Percentiles rank a stretch among this genome's conserved stretches.
These are phyloP conservation scores for Cardiospermum halicacabum DNA, from an alignment of 345 rosid genomes.

Conservation along the genomic window DNA sequence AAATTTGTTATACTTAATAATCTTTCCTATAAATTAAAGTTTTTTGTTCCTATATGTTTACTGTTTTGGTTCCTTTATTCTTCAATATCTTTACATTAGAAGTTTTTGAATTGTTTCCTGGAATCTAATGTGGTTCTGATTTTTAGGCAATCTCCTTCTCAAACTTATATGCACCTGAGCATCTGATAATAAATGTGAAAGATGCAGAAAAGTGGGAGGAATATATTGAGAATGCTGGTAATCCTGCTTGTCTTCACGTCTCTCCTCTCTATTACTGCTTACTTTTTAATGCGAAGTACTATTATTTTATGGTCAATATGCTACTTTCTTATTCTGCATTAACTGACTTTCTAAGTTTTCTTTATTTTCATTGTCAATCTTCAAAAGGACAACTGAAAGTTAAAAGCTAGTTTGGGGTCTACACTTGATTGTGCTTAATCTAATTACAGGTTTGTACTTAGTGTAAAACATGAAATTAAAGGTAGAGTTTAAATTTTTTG, in stretches of 20 bases:
- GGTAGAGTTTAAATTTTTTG: neutral
- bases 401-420: neutral
- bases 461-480: no score
- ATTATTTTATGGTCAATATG: neutral
- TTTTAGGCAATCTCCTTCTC: constrained; percentile 72
- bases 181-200: constrained; percentile 76
- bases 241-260: neutral
- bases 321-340: neutral
- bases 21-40: neutral
- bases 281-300: neutral
- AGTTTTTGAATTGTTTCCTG: neutral
- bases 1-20: neutral
- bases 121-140: neutral
- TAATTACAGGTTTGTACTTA: neutral
- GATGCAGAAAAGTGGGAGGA: constrained; percentile 93
- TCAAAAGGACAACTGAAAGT: neutral
- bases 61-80: neutral
- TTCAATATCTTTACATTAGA: neutral
- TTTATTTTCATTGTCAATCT: neutral
- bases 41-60: neutral
- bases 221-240: constrained; percentile 85
- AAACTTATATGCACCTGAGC: constrained; percentile 93
- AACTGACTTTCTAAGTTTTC: neutral
- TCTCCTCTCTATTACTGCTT: neutral
- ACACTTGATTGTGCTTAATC: neutral